Percentiles rank a stretch among this genome's conserved stretches.
These are phyloP conservation scores for Brassica carinata DNA, from an alignment of 345 rosid genomes.

Conservation along the genomic window DNA sequence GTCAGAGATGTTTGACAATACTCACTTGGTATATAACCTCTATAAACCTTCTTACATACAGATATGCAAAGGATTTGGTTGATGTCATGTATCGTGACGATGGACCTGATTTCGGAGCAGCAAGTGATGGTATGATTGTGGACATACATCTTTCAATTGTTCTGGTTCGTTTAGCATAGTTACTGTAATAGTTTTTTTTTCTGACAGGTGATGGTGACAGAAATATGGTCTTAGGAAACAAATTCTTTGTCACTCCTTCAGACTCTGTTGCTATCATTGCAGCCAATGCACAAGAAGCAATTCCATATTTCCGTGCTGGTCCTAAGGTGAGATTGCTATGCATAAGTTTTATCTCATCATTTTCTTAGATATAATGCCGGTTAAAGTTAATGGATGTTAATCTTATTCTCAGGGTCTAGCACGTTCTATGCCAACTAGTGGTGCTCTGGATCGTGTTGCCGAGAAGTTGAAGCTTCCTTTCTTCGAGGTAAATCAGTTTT, in stretches of 20 bases:
- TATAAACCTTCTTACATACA: conserved; percentile 39
- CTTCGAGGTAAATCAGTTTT: conserved; percentile 67
- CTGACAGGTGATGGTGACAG: conserved; percentile 92
- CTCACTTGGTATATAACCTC: conserved; percentile 22
- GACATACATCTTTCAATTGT: conserved; percentile 6
- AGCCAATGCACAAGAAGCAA: conserved; percentile 81
- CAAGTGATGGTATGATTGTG: conserved; percentile 80
- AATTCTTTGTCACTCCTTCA: conserved; percentile 89
- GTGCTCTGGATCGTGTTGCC: conserved; percentile 95
- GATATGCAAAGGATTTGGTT: conserved; percentile 95
- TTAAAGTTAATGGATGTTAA: conserved; percentile 10
- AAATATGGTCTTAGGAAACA: conserved; percentile 89
- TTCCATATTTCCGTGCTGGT: conserved; percentile 78
- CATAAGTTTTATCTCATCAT: not conserved
- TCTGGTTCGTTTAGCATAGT: conserved; percentile 7
- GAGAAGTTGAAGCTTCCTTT: conserved; percentile 76
- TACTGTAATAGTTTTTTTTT: conserved; percentile 11
- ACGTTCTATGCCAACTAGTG: conserved; percentile 96
- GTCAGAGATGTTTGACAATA: conserved; percentile 8
- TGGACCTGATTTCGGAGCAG: conserved; percentile 95
- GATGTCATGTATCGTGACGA: conserved; percentile 69
- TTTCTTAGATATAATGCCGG: not conserved
- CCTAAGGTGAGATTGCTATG: conserved; percentile 60
- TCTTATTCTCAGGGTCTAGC: conserved; percentile 73
- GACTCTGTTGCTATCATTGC: conserved; percentile 96